Percentiles rank a stretch among this genome's conserved stretches.
Evolutionary conservation across 306 rosid species (phyloP).

Genomic region (Vigna reflexopilosa): DNA sequence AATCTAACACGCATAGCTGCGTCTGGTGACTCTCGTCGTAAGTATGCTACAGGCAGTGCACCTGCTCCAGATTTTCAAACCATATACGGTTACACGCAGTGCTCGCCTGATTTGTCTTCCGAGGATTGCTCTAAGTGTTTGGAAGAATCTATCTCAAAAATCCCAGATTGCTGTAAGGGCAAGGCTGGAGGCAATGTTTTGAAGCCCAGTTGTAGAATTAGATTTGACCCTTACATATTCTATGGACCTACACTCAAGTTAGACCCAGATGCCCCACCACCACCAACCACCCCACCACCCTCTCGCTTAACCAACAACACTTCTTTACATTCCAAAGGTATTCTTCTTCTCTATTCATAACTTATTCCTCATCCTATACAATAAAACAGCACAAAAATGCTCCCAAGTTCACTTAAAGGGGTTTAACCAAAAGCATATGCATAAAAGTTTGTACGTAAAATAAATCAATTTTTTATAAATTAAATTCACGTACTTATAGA

Average conservation of each 20-base stretch:
- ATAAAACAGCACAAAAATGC: neutral
- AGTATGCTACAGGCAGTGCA: neutral
- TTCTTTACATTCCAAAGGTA: neutral
- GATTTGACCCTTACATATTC: constrained; percentile 13
- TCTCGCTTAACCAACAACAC: neutral
- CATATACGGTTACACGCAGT: constrained; percentile 40
- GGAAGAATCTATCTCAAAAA: neutral
- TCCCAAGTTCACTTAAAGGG: neutral
- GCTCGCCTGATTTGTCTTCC: constrained; percentile 49
- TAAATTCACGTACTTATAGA: too few species aligned
- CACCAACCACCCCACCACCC: neutral
- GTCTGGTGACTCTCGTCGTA: constrained; percentile 12
- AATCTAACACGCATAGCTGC: neutral
- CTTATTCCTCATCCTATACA: neutral
- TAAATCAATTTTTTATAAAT: too few species aligned
- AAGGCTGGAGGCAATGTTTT: constrained; percentile 31
- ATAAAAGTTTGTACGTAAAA: too few species aligned
- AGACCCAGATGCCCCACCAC: neutral
- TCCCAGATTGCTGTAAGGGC: constrained; percentile 28
- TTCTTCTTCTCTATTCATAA: neutral
- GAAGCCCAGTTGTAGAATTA: constrained; percentile 42
- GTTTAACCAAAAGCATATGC: too few species aligned
- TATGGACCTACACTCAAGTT: neutral
- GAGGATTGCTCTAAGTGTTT: constrained; percentile 38
- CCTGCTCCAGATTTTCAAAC: neutral